Conservation (phyloP, 495 filamentous ascomycete genomes). For the Barbatosphaeria neglecta region DNA sequence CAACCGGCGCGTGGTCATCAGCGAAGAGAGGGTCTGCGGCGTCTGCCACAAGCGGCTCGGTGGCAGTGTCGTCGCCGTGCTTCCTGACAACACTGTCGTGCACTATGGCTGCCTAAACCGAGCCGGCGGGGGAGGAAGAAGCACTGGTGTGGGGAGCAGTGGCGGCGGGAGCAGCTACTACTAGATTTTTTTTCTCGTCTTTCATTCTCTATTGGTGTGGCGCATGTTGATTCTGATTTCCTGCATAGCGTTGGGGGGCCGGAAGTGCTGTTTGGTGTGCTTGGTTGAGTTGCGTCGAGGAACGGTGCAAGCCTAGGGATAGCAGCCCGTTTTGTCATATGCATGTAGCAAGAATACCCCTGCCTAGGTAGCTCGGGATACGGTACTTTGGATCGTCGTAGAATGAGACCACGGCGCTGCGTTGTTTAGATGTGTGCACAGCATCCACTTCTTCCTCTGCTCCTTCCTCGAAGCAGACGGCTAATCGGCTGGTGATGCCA, state of each 20-base stretch:
- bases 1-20: conserved; percentile 65
- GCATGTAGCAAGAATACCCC: not conserved
- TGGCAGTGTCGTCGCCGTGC: conserved; percentile 62
- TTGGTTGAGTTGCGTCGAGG: not conserved
- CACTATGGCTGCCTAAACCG: conserved; percentile 71
- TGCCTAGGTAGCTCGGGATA: too few relatives aligned
- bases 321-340: too few relatives aligned
- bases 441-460: not conserved
- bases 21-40: conserved; percentile 78
- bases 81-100: conserved; percentile 53
- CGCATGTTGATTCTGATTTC: not conserved
- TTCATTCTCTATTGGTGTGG: too few relatives aligned
- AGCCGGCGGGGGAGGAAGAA: conserved; percentile 9
- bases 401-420: too few relatives aligned
- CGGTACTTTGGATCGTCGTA: too few relatives aligned
- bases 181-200: too few relatives aligned
- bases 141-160: conserved; percentile 6
- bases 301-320: too few relatives aligned
- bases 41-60: conserved; percentile 90
- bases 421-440: too few relatives aligned
- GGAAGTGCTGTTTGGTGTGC: not conserved
- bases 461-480: too few relatives aligned
- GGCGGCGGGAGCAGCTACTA: not conserved
- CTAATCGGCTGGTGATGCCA: too few relatives aligned
- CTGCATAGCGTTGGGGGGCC: not conserved